Conservation (phyloP, 2,329 filamentous ascomycete genomes). For the Colletotrichum salicis region DNA sequence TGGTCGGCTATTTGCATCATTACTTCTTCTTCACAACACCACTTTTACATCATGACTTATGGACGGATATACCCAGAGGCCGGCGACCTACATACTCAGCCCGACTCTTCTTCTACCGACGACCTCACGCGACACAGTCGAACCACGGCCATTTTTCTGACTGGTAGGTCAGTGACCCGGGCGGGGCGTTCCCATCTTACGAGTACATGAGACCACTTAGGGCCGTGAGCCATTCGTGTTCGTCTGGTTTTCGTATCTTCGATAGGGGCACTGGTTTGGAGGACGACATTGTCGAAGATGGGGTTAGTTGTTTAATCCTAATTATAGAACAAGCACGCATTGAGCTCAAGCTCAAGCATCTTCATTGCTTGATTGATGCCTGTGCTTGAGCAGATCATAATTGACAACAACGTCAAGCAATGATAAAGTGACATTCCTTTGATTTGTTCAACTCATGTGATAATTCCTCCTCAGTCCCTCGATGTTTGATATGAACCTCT, state of each 20-base stretch:
- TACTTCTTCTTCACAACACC: neutral
- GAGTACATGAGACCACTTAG: neutral
- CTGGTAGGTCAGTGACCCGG: neutral
- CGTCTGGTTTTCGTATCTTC: neutral
- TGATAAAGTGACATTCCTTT: neutral
- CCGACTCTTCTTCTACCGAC: constrained; percentile 26
- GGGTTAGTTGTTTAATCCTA: constrained; percentile 14
- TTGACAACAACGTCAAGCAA: neutral
- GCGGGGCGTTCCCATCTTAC: neutral
- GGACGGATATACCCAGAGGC: constrained; percentile 33
- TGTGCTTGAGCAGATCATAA: neutral
- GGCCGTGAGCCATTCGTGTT: no score
- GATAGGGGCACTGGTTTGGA: rapidly evolving
- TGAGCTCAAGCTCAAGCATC: no score
- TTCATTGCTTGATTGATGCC: neutral
- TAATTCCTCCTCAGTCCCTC: no score
- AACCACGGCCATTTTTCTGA: neutral
- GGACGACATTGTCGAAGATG: neutral
- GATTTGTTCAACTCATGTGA: neutral
- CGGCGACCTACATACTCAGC: constrained; percentile 35
- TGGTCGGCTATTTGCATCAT: no score
- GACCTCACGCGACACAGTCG: neutral
- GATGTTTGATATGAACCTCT: no score
- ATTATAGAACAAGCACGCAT: constrained; percentile 10
- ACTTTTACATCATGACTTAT: constrained; percentile 14